Base-by-base conservation (phyloP, 1,284 basidiomycete genomes). In the Pseudozyma sp. region DNA sequence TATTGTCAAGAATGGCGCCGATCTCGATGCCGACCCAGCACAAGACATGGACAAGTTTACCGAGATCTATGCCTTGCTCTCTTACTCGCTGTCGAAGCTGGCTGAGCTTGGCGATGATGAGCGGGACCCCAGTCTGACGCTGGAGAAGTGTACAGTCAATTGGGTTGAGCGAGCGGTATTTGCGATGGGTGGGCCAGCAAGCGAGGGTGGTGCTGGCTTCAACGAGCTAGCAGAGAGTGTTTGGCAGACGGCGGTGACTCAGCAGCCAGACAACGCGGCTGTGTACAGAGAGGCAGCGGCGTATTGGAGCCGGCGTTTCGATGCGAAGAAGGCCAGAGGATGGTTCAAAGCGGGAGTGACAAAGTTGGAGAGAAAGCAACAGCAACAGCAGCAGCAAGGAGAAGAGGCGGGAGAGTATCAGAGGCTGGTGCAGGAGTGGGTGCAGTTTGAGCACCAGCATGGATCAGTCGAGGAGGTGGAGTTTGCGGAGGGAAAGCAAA, bases 371-470 rank as follows among this genome's bases (percentile, higher is more conserved):
- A 49, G 61, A 21, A 61, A 49, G 39, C 60, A 68, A 42, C 42
- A 55, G 36, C 45, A 47, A 10, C 21, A 8, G 21, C 9, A 10
- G 18, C 19, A 21, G 21, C 9, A 11, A 31, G 58, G 44, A 9
- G 52, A 50, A 0, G 61, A 60, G 31, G 54, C 54, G 14, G 31
- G 38, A 6, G 64, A 49, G 57, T 76, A 75, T 48, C 51, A 97
- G 85, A 91, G 91, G 3, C 87, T 98, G 6, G 93, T 93, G 89
- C 92, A 95, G 64, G 91, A 92, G 0, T 97, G 93, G 91, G 82
- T 91, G 5, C 86, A 88, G 14, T 97, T 98, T 76, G 96, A 98
- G 83, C 90, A 93, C 70, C 86, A 92, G 4, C 88, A 93, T 76
- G 96, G 96, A 0, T 88, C 89, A 9, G 86, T 93, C 8, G 87